Evolutionary conservation across 495 filamentous ascomycete genomes (phyloP), one percentile per base, ranked within the genome.

Genomic region (Hyaloscypha bicolor): DNA sequence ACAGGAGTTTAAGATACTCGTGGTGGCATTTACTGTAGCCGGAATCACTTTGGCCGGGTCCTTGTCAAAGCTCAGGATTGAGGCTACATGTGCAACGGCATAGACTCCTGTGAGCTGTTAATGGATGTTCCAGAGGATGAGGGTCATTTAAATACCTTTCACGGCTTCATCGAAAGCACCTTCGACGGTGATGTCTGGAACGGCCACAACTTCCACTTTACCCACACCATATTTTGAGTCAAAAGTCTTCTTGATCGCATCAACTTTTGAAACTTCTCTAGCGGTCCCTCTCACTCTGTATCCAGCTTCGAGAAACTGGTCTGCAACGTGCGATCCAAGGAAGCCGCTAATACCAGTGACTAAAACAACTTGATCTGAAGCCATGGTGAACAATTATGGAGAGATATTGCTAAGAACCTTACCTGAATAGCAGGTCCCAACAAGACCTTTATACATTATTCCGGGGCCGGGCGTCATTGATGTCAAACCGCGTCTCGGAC

Each of bases 281-380:
- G 81, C 78, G 1, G 85, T 85, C 25, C 86, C 85, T 21, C 82
- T 77, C 22, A 88, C 83, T 19, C 68, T 70, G 67, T 84, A 87
- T 39, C 83, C 84, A 3, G 79, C 73, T 14, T 72, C 64, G 8
- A 89, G 79, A 12, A 87, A 72, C 33, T 81, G 69, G 71, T 86
- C 76, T 59, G 77, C 78, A 22, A 83, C 71, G 63, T 88, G 82
- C 33, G 80, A 82, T 22, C 73, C 86, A 63, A 88, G 83, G 65
- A 79, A 84, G 61, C 86, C 86, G 66, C 82, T 88, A 29, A 75
- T 79, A n/a, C 85, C 85, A 5, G 85, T 88, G 39, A 89, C 79
- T n/a, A 87, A 76, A 68, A 82, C 69, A 21, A 72, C 25, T 1
- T 59, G 25, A 21, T 64, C 51, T 29, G 48, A 56, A 48, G 42